Base-by-base conservation (phyloP, 2,329 filamentous ascomycete genomes). In the Xylaria arbuscula region DNA sequence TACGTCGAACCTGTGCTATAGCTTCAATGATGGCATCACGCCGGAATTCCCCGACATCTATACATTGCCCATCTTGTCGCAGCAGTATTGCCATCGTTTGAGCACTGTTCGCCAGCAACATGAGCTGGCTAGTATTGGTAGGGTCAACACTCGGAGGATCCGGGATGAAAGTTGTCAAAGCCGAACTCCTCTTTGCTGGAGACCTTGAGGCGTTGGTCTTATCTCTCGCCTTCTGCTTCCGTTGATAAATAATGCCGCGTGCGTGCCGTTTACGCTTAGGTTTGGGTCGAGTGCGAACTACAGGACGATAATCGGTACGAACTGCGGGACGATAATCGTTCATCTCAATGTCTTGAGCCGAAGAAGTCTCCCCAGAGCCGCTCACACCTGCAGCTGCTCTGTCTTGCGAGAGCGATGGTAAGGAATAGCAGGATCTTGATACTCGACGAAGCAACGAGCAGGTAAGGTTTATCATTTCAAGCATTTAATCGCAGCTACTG, bases 391-490 rank as follows among this genome's bases (percentile, higher is more conserved):
- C 73, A 74, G 61, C 64, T 73, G 40, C 56, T 74, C 17, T 74
- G 66, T 59, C 62, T 74, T 28, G 71, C 69, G 11, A 64, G 72
- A 50, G 72, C 72, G 45, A 67, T 73, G 66, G 58, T 70, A 24
- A 45, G 64, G n/a, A 63, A 70, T 19, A 70, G 69, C 45, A 69
- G 61, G 34, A 63, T 74, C 5, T 55, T 73, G 63, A 67, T 74
- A 22, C 70, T 74, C 13, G 70, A 73, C 48, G 73, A 74, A 64
- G 73, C 70, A n/a, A 73, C 69, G 22, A 74, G 73, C 70, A 72
- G 69, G 72, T 72, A 60, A 62, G 68, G 59, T 62, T 62, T 62
- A 62, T 48, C 38, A 58, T 65, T 65, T 53, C 55, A 55, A 61
- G 51, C 56, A 66, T 66, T 60, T 45, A 60, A 48, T 60, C 42